Evolutionary conservation across 169 alveolate genomes (phyloP).

Genomic region (Cryptosporidium bovis): DNA sequence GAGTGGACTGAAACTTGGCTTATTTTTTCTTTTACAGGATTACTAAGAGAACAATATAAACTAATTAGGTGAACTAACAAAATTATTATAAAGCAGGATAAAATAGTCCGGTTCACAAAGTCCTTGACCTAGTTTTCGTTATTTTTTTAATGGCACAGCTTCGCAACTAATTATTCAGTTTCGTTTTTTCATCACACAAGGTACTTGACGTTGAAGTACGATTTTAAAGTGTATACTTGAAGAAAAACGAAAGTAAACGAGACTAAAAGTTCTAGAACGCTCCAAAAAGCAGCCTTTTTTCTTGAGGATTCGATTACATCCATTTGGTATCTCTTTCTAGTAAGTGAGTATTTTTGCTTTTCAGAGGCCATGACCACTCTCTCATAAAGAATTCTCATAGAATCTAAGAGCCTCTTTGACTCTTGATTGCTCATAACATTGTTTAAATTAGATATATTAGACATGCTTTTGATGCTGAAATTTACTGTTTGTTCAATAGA

Average conservation of each 20-base stretch:
- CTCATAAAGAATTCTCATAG: slow-evolving; percentile 68
- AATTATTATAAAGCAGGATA: too few relatives aligned
- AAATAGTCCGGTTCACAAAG: not conserved
- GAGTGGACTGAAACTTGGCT: too few relatives aligned
- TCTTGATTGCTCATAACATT: slow-evolving; percentile 57
- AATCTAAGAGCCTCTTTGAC: slow-evolving; percentile 18
- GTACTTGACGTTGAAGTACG: slow-evolving; percentile 57
- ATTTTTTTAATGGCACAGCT: not conserved
- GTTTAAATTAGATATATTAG: not conserved
- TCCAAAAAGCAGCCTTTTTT: slow-evolving; percentile 60
- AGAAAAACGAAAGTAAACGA: slow-evolving; percentile 31
- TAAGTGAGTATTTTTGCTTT: slow-evolving; percentile 54
- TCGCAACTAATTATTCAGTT: not conserved
- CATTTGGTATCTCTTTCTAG: slow-evolving; percentile 63
- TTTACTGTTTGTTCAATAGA: slow-evolving; percentile 59
- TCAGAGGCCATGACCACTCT: slow-evolving; percentile 40
- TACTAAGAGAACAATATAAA: too few relatives aligned
- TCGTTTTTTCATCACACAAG: not conserved
- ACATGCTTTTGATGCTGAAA: slow-evolving; percentile 28
- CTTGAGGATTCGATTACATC: slow-evolving; percentile 63
- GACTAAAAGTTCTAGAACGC: slow-evolving; percentile 23
- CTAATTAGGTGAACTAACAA: too few relatives aligned
- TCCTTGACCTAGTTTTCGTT: not conserved
- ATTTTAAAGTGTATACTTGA: slow-evolving; percentile 38
- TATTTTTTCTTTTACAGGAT: too few relatives aligned